Conservation (phyloP, 768 basidiomycete genomes). For the Nevesoporus exiguus region DNA sequence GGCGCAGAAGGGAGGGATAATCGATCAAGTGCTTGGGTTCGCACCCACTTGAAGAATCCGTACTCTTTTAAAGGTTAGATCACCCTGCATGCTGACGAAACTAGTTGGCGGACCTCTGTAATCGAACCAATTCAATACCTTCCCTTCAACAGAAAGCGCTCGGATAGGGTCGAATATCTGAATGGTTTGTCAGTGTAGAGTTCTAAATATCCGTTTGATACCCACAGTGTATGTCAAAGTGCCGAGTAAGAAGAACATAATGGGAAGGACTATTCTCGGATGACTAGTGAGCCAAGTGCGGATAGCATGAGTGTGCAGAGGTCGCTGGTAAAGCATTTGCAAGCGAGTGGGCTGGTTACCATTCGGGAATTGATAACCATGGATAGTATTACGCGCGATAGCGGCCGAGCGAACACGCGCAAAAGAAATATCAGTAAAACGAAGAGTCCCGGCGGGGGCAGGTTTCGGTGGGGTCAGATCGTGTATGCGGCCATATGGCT, state of each 20-base stretch:
- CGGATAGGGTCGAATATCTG: constrained; percentile 94
- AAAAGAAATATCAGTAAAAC: constrained; percentile 64
- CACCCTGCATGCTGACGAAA: neutral
- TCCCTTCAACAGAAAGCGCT: constrained; percentile 75
- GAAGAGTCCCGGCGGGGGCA: constrained; percentile 61
- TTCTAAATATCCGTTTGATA: constrained; percentile 2
- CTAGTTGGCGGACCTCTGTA: constrained; percentile 49
- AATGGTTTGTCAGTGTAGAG: neutral
- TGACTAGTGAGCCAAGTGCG: constrained; percentile 84
- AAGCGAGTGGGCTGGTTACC: constrained; percentile 40
- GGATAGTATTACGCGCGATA: constrained; percentile 78
- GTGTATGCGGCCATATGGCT: constrained; percentile 82
- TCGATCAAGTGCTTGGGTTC: constrained; percentile 55
- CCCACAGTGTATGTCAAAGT: constrained; percentile 83
- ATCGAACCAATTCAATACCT: constrained; percentile 83
- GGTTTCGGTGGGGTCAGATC: constrained; percentile 60
- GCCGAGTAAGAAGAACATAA: constrained; percentile 85
- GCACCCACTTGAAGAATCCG: constrained; percentile 73
- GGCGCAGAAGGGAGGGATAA: constrained; percentile 30
- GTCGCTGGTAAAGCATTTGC: constrained; percentile 56
- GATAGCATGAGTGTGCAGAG: constrained; percentile 61
- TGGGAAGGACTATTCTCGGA: constrained; percentile 78
- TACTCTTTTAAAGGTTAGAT: constrained; percentile 47
- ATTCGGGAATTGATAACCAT: constrained; percentile 49
- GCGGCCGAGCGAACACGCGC: constrained; percentile 63